Percentiles rank a stretch among this genome's conserved stretches.
Evolutionary conservation across 2,329 filamentous ascomycete species (phyloP).

Genomic region (Knoxdaviesia capensis): DNA sequence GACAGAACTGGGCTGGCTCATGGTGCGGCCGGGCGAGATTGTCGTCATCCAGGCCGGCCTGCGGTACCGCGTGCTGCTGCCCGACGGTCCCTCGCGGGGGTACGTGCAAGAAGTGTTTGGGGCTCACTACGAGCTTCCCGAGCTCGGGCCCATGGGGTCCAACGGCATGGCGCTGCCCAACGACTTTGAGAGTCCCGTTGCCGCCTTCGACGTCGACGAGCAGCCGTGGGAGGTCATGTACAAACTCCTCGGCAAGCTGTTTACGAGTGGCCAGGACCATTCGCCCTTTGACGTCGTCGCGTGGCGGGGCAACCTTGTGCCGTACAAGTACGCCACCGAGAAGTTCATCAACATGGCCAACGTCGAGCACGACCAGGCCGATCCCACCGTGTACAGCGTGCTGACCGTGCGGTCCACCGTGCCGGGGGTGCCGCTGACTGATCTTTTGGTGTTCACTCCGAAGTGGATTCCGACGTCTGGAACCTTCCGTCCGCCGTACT

Average conservation of each 20-base stretch:
- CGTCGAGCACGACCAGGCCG: conserved; percentile 42
- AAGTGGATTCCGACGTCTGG: conserved; percentile 41
- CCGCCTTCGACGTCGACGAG: conserved; percentile 34
- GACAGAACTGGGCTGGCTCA: conserved; percentile 43
- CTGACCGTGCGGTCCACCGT: conserved; percentile 35
- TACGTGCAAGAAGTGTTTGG: conserved; percentile 50
- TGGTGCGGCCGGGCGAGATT: conserved; percentile 49
- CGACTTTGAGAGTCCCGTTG: conserved; percentile 44
- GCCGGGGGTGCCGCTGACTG: conserved; percentile 32
- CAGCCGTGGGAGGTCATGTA: conserved; percentile 35
- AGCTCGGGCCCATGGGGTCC: conserved; percentile 44
- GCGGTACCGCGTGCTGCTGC: conserved; percentile 15
- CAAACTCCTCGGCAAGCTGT: conserved; percentile 42
- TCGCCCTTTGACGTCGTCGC: conserved; percentile 53
- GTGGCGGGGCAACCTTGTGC: conserved; percentile 51
- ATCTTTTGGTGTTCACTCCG: conserved; percentile 49
- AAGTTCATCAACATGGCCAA: conserved; percentile 37
- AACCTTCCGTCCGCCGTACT: conserved; percentile 46
- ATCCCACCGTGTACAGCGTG: conserved; percentile 46
- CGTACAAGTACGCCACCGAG: conserved; percentile 34
- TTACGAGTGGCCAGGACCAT: conserved; percentile 38
- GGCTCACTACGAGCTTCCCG: conserved; percentile 42
- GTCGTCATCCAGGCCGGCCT: conserved; percentile 46
- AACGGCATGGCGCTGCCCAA: conserved; percentile 44
- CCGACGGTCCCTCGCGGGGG: conserved; percentile 37